Conservation (phyloP, 1,139 yeast species). For the Meyerozyma sp. region DNA sequence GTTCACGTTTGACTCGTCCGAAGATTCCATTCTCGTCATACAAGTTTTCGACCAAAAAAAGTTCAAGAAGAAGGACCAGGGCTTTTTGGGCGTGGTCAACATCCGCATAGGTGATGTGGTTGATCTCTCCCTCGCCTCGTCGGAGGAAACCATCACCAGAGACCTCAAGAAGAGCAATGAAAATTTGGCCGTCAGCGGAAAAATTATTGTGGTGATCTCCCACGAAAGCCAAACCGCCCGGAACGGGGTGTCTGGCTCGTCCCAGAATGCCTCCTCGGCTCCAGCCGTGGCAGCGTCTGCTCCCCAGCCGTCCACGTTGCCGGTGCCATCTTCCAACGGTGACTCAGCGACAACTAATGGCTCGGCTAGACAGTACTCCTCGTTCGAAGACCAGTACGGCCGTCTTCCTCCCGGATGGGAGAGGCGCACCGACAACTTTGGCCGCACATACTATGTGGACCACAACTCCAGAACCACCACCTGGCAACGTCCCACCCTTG, state of each 20-base stretch:
- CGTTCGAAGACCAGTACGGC: constrained; percentile 96
- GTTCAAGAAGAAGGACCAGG: constrained; percentile 97
- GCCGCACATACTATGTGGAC: constrained; percentile 96
- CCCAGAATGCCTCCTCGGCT: constrained; percentile 14
- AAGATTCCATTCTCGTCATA: constrained; percentile 81
- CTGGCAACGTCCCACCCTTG: constrained; percentile 91
- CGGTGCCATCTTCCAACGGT: constrained; percentile 10
- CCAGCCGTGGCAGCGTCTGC: constrained; percentile 15
- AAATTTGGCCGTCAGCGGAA: constrained; percentile 86
- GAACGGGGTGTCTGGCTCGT: constrained; percentile 8
- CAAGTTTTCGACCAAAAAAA: constrained; percentile 97
- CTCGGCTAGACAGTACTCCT: constrained; percentile 60
- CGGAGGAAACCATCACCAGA: constrained; percentile 86
- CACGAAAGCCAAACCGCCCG: constrained; percentile 19
- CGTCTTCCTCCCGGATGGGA: constrained; percentile 99
- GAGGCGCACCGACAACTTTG: constrained; percentile 93
- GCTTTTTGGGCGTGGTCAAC: constrained; percentile 95
- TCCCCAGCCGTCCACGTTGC: constrained; percentile 8
- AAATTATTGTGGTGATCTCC: constrained; percentile 72
- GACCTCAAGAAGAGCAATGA: constrained; percentile 91
- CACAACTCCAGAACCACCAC: constrained; percentile 97
- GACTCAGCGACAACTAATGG: constrained; percentile 7
- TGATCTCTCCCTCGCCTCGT: constrained; percentile 53
- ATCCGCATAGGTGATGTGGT: constrained; percentile 85
- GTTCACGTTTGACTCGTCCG: constrained; percentile 71